Evolutionary conservation across 2,329 filamentous ascomycete genomes (phyloP), one percentile per base, ranked within the genome.

Genomic region (Emericellopsis cladophorae): DNA sequence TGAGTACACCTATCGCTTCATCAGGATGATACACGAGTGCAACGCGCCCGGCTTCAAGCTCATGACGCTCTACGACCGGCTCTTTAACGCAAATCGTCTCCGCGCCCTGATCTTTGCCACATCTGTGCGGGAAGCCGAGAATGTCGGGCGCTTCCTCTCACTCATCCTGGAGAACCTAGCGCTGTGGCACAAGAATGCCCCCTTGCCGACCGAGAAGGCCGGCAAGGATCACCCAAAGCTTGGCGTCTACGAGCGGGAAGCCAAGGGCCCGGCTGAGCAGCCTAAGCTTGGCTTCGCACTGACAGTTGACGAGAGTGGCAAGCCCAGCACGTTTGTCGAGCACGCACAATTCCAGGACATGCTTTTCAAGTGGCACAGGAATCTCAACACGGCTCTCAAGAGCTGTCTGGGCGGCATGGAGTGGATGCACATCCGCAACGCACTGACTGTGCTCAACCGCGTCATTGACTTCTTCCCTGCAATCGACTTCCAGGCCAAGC

Each of bases 401-500:
- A 74, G 74, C 31, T 95, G 90, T 56, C 70, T 98, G 37, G 77
- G 78, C 15, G 81, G 82, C 23, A 79, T 76, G 26, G 90, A 96
- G 60, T 98, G 92, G 75, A 95, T 95, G 83, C 89, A 95, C 58
- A 94, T 96, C 55, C 81, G 90, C 42, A 98, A 98, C 56, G 87
- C 88, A 36, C 93, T 96, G 49, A 92, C 84, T 43, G 72, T 96
- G 4, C 69, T 98, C 44, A 93, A 92, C 56, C 74, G 77, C 10
- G 72, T 95, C 37, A 74, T 86, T 21, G 79, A 87, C 39, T 74
- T 79, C 52, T 98, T 95, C 69, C 93, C 92, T 4, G 82, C 81
- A 14, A 77, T 96, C 43, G 87, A 94, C 54, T 92, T 87, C 58
- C 90, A 94, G 72, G 92, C 86, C 29, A 70, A 67, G 32, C 72